Conservation (phyloP, 176 grass and related monocot species). For the Triticum turgidum region DNA sequence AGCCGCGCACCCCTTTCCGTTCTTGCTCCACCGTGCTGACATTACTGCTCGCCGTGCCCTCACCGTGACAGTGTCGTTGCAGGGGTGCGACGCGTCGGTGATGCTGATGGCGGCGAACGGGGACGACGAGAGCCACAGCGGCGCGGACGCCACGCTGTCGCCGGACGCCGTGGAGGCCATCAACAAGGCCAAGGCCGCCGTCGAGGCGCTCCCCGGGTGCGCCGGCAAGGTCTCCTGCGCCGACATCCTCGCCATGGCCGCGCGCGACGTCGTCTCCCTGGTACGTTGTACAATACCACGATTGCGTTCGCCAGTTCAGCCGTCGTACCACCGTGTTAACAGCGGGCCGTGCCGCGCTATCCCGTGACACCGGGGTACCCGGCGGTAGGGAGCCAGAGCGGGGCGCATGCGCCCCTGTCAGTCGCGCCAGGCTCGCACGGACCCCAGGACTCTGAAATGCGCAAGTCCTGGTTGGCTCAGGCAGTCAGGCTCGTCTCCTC, state of each 20-base stretch:
- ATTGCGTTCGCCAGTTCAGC: not conserved
- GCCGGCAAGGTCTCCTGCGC: constrained; percentile 83
- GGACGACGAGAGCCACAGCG: constrained; percentile 74
- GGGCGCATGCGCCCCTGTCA: not conserved
- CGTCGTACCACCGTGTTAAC: not conserved
- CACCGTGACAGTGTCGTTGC: not conserved
- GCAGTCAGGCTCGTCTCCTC: not conserved
- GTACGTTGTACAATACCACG: not conserved
- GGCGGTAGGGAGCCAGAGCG: not conserved
- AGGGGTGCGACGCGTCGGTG: constrained; percentile 85
- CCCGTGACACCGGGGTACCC: not conserved
- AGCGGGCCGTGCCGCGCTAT: not conserved
- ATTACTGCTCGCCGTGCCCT: not conserved
- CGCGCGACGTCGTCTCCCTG: constrained; percentile 80
- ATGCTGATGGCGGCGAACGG: constrained; percentile 63
- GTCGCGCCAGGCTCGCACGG: not conserved
- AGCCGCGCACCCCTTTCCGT: not conserved
- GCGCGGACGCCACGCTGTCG: constrained; percentile 79
- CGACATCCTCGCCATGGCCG: constrained; percentile 88
- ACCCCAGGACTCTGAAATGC: not conserved
- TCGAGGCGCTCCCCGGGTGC: constrained; percentile 68
- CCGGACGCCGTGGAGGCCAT: constrained; percentile 71
- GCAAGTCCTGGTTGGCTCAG: not conserved
- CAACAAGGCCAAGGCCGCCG: constrained; percentile 73
- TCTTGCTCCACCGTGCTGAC: not conserved